Conservation (phyloP, 805 yeast genomes). For the Spathaspora sp. region DNA sequence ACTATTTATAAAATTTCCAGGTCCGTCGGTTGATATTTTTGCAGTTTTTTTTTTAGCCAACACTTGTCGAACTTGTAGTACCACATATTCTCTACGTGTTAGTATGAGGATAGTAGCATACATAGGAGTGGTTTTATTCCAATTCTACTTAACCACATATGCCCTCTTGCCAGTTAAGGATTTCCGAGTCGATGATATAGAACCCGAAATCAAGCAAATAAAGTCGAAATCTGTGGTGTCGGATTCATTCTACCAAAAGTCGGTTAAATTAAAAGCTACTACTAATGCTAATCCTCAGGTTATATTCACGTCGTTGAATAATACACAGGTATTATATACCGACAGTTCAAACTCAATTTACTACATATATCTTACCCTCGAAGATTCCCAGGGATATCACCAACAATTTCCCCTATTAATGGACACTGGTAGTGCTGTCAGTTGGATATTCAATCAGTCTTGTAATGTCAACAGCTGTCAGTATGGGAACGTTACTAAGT, state of each 20-base stretch:
- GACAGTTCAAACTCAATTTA: conserved; percentile 19
- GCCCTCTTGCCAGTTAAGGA: neutral
- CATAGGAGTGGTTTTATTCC: neutral
- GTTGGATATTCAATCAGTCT: conserved; percentile 57
- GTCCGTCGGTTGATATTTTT: too few relatives aligned
- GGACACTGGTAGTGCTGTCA: conserved; percentile 64
- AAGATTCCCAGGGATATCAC: conserved; percentile 13
- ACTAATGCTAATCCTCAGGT: neutral
- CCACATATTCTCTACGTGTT: neutral
- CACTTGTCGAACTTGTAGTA: neutral
- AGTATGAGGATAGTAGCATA: neutral
- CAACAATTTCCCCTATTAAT: conserved; percentile 48
- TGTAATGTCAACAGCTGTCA: conserved; percentile 46
- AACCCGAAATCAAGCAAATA: neutral
- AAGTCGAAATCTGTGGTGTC: neutral
- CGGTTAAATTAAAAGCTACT: neutral
- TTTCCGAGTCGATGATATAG: neutral
- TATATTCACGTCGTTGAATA: neutral
- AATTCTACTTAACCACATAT: neutral
- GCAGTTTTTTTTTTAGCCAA: too few relatives aligned
- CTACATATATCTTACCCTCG: conserved; percentile 13
- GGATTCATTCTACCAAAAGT: neutral
- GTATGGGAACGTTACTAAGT: conserved; percentile 18
- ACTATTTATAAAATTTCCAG: too few relatives aligned
- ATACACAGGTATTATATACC: conserved; percentile 16